Evolutionary conservation across 148 eudicot species (phyloP).

Genomic region (Selenicereus undatus): DNA sequence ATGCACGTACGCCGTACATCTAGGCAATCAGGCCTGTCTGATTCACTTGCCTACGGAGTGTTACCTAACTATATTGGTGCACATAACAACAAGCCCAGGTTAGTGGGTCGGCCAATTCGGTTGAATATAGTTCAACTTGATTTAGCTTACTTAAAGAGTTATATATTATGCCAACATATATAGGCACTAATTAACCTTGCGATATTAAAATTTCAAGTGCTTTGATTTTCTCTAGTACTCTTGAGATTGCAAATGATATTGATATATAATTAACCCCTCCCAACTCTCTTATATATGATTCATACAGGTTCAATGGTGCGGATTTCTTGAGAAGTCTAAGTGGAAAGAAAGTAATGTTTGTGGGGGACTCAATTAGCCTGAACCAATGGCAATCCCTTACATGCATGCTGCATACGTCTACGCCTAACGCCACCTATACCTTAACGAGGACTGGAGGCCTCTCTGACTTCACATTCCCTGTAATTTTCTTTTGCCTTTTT

Average conservation of each 20-base stretch:
- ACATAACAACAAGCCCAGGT: too few relatives aligned
- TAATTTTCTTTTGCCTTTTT: constrained; percentile 6
- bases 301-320: constrained; percentile 29
- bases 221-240: too few relatives aligned
- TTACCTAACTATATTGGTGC: too few relatives aligned
- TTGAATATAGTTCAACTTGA: too few relatives aligned
- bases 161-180: too few relatives aligned
- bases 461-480: constrained; percentile 40
- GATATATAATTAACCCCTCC: too few relatives aligned
- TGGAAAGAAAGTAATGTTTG: constrained; percentile 50
- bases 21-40: not conserved
- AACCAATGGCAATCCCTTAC: constrained; percentile 60
- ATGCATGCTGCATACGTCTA: constrained; percentile 43
- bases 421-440: constrained; percentile 28
- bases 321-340: constrained; percentile 26
- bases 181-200: too few relatives aligned
- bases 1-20: not conserved
- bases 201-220: too few relatives aligned
- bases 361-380: constrained; percentile 54
- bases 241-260: too few relatives aligned
- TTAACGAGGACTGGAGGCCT: constrained; percentile 25
- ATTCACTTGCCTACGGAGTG: too few relatives aligned
- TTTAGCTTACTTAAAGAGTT: too few relatives aligned
- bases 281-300: not conserved
- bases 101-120: too few relatives aligned